Base-by-base conservation (phyloP, 441 rosid species). In the Breynia disticha region DNA sequence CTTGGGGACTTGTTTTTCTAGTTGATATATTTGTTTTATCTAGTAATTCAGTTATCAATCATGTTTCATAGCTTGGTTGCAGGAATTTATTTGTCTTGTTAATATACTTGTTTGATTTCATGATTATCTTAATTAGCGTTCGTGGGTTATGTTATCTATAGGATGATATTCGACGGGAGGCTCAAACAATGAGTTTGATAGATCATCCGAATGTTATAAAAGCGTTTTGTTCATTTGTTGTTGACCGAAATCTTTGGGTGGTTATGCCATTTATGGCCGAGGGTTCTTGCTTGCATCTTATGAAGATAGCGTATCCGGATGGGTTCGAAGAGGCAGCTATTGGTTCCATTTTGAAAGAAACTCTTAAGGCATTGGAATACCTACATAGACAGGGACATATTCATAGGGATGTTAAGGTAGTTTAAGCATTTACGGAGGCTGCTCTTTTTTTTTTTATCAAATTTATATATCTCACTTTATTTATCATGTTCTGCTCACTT, bases 161-260 rank as follows among this genome's bases (percentile, higher is more conserved):
- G 99, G 99, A 89, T 78, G 99, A 96, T 56, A 83, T 94, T 59
- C 86, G 99, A 18, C 80, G 97, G 69, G 99, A 94, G 79, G 99
- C 83, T 50, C 97, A 89, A 60, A 89, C 93, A 46, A 89, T 94
- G 99, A 85, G 63, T 74, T 77, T 89, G 82, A 94, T 75, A 70
- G 76, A 80, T 65, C 99, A 94, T 77, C 85, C 99, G 19, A 94
- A 89, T 79, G 46, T 89, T 63, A 81, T 90, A 49, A 81, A 67
- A 63, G 95, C 97, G 48, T 81, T 52, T 56, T 90, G 99, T 72
- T 95, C 98, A 13, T 95, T 90, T 79, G 95, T 87, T 54, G 98
- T 95, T 50, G 95, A 80, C 35, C 72, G 66, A 48, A 75, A 81
- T 67, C 93, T 95, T 46, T 95, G 98, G 99, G 99, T 95, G 22